Evolutionary conservation across 2,329 filamentous ascomycete species (phyloP).

Genomic region (Furcasterigmium sp.): DNA sequence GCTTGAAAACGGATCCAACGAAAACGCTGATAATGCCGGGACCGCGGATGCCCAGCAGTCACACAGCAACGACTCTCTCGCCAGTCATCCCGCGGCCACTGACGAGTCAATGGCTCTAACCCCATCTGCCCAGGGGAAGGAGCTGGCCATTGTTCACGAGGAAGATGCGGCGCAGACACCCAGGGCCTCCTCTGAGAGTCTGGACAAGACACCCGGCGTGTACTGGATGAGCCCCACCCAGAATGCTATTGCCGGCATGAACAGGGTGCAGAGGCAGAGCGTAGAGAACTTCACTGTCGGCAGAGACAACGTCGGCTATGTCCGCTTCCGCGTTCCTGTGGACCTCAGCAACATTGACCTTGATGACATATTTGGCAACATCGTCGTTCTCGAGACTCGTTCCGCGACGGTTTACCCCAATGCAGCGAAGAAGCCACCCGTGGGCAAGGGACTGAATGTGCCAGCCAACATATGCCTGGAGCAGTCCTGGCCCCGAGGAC

Average conservation of each 20-base stretch:
- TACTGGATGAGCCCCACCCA: slow-evolving; percentile 84
- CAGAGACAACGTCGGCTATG: slow-evolving; percentile 72
- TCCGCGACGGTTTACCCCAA: slow-evolving; percentile 85
- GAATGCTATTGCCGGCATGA: slow-evolving; percentile 74
- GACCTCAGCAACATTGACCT: slow-evolving; percentile 77
- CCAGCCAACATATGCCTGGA: slow-evolving; percentile 82
- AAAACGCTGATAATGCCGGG: no score
- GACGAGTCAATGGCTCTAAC: no score
- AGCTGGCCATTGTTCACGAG: slow-evolving; percentile 75
- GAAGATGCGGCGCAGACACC: slow-evolving; percentile 39
- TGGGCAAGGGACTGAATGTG: slow-evolving; percentile 87
- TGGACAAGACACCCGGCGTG: slow-evolving; percentile 56
- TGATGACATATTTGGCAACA: slow-evolving; percentile 70
- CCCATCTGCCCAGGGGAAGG: slow-evolving; percentile 58
- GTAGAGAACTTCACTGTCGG: slow-evolving; percentile 76
- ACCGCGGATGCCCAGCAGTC: no score
- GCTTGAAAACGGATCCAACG: slow-evolving; percentile 3
- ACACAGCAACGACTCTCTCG: not conserved
- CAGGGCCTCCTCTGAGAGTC: slow-evolving; percentile 17
- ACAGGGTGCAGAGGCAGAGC: slow-evolving; percentile 69
- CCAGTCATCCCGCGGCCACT: no score
- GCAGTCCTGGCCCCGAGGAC: slow-evolving; percentile 83
- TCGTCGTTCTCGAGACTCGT: slow-evolving; percentile 72
- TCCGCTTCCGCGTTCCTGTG: slow-evolving; percentile 76
- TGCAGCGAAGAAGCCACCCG: slow-evolving; percentile 69